Conservation (phyloP, 495 filamentous ascomycete genomes). For the Penicillium chermesinum region DNA sequence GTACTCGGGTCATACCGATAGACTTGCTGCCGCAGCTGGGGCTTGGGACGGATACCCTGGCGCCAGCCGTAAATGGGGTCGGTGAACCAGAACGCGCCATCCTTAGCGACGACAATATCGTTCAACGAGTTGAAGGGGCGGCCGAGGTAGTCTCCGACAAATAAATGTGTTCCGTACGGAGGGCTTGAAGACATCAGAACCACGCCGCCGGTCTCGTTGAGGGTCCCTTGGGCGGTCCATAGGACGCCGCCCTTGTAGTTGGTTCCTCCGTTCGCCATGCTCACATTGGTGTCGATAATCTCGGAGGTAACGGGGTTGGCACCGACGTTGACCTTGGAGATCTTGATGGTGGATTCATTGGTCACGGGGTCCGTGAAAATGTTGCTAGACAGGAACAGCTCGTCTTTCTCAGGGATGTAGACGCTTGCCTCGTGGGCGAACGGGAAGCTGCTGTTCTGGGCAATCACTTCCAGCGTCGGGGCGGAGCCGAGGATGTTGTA, state of each 20-base stretch:
- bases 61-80: constrained; percentile 47
- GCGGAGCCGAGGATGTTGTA: constrained; percentile 30
- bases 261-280: constrained; percentile 53
- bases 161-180: constrained; percentile 27
- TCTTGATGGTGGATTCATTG: constrained; percentile 30
- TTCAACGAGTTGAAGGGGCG: constrained; percentile 44
- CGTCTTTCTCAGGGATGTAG: constrained; percentile 45
- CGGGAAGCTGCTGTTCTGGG: constrained; percentile 33
- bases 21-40: constrained; percentile 42
- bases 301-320: constrained; percentile 29
- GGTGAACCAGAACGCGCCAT: constrained; percentile 52
- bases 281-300: constrained; percentile 38
- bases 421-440: constrained; percentile 61
- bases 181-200: constrained; percentile 24
- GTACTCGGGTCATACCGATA: constrained; percentile 50
- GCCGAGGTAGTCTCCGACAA: constrained; percentile 41
- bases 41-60: constrained; percentile 40
- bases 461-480: constrained; percentile 33
- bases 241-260: constrained; percentile 40
- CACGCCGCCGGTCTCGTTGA: constrained; percentile 46
- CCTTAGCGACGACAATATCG: constrained; percentile 38
- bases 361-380: constrained; percentile 25
- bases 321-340: constrained; percentile 30
- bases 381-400: constrained; percentile 60
- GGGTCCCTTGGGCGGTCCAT: constrained; percentile 50